Evolutionary conservation across 2,329 filamentous ascomycete species (phyloP).

Genomic region (Colletotrichum melonis): DNA sequence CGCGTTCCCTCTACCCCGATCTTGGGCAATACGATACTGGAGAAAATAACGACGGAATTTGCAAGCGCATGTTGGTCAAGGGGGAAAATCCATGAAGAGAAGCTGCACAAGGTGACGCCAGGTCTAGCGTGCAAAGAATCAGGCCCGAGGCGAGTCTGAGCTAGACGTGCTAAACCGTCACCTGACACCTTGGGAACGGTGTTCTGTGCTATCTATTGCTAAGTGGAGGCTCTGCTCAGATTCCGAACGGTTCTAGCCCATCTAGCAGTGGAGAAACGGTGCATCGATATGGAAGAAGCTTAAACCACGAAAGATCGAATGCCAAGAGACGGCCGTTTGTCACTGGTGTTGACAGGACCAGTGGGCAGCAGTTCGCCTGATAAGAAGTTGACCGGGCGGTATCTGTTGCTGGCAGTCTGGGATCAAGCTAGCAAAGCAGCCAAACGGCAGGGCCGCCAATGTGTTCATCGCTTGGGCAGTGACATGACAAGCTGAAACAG

Average conservation of each 20-base stretch:
- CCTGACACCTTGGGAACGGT: neutral
- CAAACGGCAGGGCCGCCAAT: slow-evolving; percentile 1
- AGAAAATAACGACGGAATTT: neutral
- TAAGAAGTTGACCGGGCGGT: neutral
- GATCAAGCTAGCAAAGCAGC: neutral
- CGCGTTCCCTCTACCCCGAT: neutral
- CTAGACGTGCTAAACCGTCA: neutral
- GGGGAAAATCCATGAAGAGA: neutral
- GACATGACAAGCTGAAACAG: slow-evolving; percentile 16
- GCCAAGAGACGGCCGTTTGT: slow-evolving; percentile 15
- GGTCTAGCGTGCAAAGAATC: neutral
- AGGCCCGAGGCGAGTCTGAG: slow-evolving; percentile 3
- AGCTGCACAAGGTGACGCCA: neutral
- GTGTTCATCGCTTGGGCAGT: slow-evolving; percentile 27
- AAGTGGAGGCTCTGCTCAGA: neutral
- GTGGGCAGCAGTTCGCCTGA: slow-evolving; percentile 1
- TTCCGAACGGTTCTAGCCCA: neutral
- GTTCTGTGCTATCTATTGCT: neutral
- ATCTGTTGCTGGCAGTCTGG: neutral
- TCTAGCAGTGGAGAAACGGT: neutral
- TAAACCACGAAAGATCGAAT: slow-evolving; percentile 8
- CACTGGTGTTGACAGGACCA: slow-evolving; percentile 7
- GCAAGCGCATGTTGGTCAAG: neutral
- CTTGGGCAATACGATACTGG: neutral
- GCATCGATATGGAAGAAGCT: neutral